These are phyloP conservation scores for Coriolopsis trogii DNA, from an alignment of 1,284 basidiomycete species.

Conservation along the genomic window DNA sequence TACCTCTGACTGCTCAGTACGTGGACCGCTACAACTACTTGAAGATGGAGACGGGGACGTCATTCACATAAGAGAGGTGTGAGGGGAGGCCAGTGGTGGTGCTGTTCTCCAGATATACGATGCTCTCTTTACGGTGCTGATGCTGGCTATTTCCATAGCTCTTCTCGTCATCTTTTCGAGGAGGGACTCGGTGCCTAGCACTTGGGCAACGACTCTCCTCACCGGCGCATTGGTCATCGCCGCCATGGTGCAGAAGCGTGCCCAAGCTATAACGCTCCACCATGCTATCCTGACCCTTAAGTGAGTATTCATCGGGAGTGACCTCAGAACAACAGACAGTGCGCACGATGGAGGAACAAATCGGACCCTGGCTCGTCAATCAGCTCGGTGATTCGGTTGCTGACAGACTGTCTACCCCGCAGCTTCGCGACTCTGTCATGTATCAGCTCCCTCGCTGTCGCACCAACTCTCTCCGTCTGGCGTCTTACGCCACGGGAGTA, in stretches of 20 bases:
- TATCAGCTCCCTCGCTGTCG: slow-evolving; percentile 34
- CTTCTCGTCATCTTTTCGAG: slow-evolving; percentile 33
- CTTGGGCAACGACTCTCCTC: slow-evolving; percentile 34
- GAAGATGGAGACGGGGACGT: slow-evolving; percentile 1
- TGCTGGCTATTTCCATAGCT: slow-evolving; percentile 17
- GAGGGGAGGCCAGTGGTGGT: not conserved
- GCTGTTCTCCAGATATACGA: not conserved
- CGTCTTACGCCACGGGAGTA: slow-evolving; percentile 28
- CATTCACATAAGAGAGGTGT: not conserved
- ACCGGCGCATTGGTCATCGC: slow-evolving; percentile 33
- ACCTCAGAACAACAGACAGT: no score
- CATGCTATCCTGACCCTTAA: slow-evolving; percentile 34
- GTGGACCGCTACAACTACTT: no score
- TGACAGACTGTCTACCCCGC: not conserved
- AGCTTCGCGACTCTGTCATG: slow-evolving; percentile 36
- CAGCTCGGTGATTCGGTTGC: no score
- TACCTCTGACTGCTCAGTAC: not conserved
- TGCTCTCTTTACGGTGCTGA: slow-evolving; percentile 4
- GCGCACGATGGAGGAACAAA: no score
- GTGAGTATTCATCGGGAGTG: slow-evolving; percentile 22
- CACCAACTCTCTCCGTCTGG: slow-evolving; percentile 34
- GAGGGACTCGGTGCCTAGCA: slow-evolving; percentile 31
- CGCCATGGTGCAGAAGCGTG: slow-evolving; percentile 31
- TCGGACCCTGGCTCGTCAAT: not conserved
- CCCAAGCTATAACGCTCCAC: slow-evolving; percentile 28